Conservation (phyloP, 1,284 basidiomycete species). For the Puccinia coronata region DNA sequence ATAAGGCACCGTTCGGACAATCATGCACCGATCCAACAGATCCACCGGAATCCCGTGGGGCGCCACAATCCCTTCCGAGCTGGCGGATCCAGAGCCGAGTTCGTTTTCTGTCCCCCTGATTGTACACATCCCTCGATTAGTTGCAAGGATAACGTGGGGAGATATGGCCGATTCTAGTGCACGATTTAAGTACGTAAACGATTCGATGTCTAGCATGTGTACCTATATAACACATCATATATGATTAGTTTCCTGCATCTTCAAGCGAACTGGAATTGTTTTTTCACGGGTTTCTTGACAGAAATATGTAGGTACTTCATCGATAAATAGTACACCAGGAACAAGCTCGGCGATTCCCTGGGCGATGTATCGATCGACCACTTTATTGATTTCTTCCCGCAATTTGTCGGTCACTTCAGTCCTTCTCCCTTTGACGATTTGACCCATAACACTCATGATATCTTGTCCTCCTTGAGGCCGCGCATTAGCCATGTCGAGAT, state of each 20-base stretch:
- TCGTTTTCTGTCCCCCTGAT: conserved; percentile 79
- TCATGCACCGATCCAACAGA: conserved; percentile 92
- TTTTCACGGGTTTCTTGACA: no score
- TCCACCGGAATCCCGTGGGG: conserved; percentile 95
- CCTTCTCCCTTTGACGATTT: conserved; percentile 86
- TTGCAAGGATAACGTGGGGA: conserved; percentile 93
- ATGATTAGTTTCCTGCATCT: not conserved
- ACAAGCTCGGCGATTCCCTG: conserved; percentile 97
- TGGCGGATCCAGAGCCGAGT: conserved; percentile 54
- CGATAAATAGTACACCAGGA: conserved; percentile 96
- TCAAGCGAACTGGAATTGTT: no score
- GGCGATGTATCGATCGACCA: conserved; percentile 97
- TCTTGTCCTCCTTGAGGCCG: conserved; percentile 91
- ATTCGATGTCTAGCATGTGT: conserved; percentile 99
- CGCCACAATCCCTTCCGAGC: conserved; percentile 73
- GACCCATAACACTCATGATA: conserved; percentile 99
- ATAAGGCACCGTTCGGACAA: conserved; percentile 88
- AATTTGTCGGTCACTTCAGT: conserved; percentile 98
- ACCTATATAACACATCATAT: conserved; percentile 65
- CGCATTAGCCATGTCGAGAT: conserved; percentile 94
- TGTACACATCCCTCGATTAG: conserved; percentile 86
- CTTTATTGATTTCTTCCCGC: conserved; percentile 91
- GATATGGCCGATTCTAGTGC: conserved; percentile 94
- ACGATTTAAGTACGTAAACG: conserved; percentile 97
- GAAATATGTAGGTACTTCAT: conserved; percentile 70